Evolutionary conservation across 1,284 basidiomycete genomes (phyloP).

Genomic region (Bjerkandera adusta): DNA sequence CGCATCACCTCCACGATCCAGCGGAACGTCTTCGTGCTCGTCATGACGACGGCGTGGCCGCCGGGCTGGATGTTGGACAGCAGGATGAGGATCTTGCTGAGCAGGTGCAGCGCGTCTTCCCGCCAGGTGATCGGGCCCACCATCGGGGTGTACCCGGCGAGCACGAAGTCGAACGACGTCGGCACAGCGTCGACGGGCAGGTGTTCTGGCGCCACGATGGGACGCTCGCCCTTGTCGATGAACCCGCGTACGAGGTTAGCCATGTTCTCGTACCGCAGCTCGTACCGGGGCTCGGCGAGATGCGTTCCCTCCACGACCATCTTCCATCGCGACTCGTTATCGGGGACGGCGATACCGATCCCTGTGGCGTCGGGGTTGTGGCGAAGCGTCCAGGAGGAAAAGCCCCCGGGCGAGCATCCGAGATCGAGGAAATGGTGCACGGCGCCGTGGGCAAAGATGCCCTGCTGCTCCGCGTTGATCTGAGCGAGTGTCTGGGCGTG

Average conservation of each 20-base stretch:
- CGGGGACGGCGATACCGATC: constrained; percentile 20
- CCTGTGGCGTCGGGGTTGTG: constrained; percentile 16
- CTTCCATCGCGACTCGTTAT: constrained; percentile 10
- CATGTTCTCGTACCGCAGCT: constrained; percentile 12
- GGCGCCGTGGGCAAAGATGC: constrained; percentile 1
- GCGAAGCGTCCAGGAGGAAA: constrained; percentile 20
- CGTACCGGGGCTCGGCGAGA: constrained; percentile 5
- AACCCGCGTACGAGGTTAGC: constrained; percentile 4
- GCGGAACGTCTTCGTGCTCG: constrained; percentile 17
- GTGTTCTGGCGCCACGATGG: neutral
- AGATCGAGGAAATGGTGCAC: constrained; percentile 21
- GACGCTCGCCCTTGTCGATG: neutral
- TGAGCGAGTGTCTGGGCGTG: neutral
- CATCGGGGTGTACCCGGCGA: constrained; percentile 19
- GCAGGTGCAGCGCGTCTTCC: constrained; percentile 7
- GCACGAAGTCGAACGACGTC: constrained; percentile 17
- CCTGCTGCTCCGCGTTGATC: neutral
- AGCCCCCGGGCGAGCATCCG: constrained; percentile 22
- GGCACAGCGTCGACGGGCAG: neutral
- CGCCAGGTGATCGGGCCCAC: constrained; percentile 9
- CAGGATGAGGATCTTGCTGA: constrained; percentile 17
- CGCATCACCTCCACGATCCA: constrained; percentile 18
- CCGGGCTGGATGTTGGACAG: constrained; percentile 13
- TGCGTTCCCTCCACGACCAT: constrained; percentile 7
- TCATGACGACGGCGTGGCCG: constrained; percentile 15